A percentile compares a stretch with the other conserved stretches of the same genome.
Conservation (phyloP, 2,329 filamentous ascomycete genomes). For the Talaromyces atroroseus region DNA sequence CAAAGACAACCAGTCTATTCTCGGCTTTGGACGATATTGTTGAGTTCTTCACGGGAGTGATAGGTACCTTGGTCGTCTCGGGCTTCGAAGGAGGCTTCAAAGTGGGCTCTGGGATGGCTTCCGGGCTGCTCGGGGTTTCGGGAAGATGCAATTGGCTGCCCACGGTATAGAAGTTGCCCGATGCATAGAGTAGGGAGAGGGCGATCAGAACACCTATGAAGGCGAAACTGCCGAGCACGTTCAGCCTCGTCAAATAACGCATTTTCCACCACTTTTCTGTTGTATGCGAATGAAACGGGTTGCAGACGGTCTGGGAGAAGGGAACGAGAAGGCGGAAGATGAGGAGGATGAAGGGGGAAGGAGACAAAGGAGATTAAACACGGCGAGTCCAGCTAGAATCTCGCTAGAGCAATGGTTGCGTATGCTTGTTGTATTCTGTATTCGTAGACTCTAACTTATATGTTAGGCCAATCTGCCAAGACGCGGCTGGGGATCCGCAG, state of each 20-base stretch:
- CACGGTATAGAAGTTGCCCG: slow-evolving; percentile 24
- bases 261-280: background rate
- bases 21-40: slow-evolving; percentile 20
- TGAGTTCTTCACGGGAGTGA: slow-evolving; percentile 15
- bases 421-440: background rate
- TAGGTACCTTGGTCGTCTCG: slow-evolving; percentile 5
- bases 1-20: slow-evolving; percentile 33
- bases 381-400: background rate
- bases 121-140: slow-evolving; percentile 3
- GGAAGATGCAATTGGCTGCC: slow-evolving; percentile 13
- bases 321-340: background rate
- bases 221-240: slow-evolving; percentile 7
- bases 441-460: no score
- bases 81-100: no score
- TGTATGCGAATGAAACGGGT: background rate
- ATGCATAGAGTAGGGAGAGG: slow-evolving; percentile 9
- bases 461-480: background rate
- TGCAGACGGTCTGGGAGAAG: background rate
- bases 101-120: slow-evolving; percentile 7
- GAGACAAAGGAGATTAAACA: background rate
- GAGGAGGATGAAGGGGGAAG: background rate
- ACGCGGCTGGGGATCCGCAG: background rate
- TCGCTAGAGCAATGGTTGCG: background rate
- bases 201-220: slow-evolving; percentile 7
- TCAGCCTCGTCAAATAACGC: slow-evolving; percentile 9